Evolutionary conservation across 1,284 basidiomycete genomes (phyloP).

Genomic region (Tilletia setariae): DNA sequence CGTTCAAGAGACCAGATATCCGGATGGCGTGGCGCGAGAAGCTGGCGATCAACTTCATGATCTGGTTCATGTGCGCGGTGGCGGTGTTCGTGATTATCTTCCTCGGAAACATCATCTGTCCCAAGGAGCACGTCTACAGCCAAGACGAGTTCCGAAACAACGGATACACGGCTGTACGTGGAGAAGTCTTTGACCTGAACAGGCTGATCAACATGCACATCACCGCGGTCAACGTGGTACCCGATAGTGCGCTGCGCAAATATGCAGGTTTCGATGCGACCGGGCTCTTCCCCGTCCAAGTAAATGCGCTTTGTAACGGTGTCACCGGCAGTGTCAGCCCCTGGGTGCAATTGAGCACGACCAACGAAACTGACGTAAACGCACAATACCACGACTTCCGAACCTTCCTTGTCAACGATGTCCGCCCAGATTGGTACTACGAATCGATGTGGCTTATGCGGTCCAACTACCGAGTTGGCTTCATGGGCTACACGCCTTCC

Average conservation of each 20-base stretch:
- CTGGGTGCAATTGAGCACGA: slow-evolving; percentile 73
- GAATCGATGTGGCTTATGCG: slow-evolving; percentile 71
- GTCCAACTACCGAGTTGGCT: slow-evolving; percentile 80
- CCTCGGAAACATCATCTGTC: slow-evolving; percentile 85
- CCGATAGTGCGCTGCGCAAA: slow-evolving; percentile 69
- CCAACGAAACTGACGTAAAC: slow-evolving; percentile 74
- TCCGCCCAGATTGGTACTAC: slow-evolving; percentile 95
- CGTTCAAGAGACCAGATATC: slow-evolving; percentile 90
- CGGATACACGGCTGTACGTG: slow-evolving; percentile 77
- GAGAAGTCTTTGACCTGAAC: slow-evolving; percentile 82
- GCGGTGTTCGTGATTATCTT: slow-evolving; percentile 90
- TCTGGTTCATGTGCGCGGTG: slow-evolving; percentile 86
- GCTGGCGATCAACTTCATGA: slow-evolving; percentile 83
- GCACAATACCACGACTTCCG: slow-evolving; percentile 91
- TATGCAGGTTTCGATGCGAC: slow-evolving; percentile 79
- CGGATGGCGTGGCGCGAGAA: slow-evolving; percentile 98
- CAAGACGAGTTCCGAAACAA: slow-evolving; percentile 70
- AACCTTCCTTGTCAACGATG: slow-evolving; percentile 67
- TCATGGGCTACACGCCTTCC: slow-evolving; percentile 79
- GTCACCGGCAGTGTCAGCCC: slow-evolving; percentile 75
- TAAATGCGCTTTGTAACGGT: slow-evolving; percentile 89
- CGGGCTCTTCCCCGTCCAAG: slow-evolving; percentile 89
- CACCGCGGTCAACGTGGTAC: slow-evolving; percentile 71
- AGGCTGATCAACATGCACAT: slow-evolving; percentile 59
- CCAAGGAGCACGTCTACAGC: slow-evolving; percentile 86